Evolutionary conservation across 1,139 yeast genomes (phyloP), one percentile per base, ranked within the genome.

Genomic region (Kodamaea ohmeri): DNA sequence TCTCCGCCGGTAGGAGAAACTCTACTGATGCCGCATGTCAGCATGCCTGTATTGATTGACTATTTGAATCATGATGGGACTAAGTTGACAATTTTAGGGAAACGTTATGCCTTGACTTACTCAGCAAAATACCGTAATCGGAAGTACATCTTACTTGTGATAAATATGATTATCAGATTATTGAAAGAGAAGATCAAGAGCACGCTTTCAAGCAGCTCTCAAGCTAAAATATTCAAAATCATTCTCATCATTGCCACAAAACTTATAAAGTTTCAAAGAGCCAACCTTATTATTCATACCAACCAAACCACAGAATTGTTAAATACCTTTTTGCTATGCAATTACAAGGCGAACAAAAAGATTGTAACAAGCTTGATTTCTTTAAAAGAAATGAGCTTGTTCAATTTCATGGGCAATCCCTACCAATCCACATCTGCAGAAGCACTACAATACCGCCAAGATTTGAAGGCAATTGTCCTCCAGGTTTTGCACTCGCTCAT

Each of bases 301-400:
- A 53, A 55, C 26, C 60, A 58, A 39, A 49, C 55, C 16, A 42
- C 61, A 13, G 50, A 54, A 12, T 37, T 37, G 16, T 47, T 66
- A 21, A 57, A 65, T 39, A 55, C 55, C 6, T 70, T 68, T 41
- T 48, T 71, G 38, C 46, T 61, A 2, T 40, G 50, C n/a, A 71
- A 67, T 43, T 69, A 66, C 48, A 58, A 55, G 35, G 51, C 68
- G 18, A 70, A 71, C 50, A 67, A 67, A 44, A 61, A 58, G 32
- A 48, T 71, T 29, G 68, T 71, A n/a, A 41, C 51, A 6, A 56
- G 52, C 36, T 45, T 69, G 32, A 55, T 69, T 3, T 45, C 53
- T 15, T 45, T 66, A n/a, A 67, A 67, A 45, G 68, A 67, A 42
- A 32, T 50, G 37, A 61, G 61, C 25, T 37, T 65, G 25, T 61